Conservation (phyloP, 2,329 filamentous ascomycete genomes). For the Penicillium aurantiogriseum region DNA sequence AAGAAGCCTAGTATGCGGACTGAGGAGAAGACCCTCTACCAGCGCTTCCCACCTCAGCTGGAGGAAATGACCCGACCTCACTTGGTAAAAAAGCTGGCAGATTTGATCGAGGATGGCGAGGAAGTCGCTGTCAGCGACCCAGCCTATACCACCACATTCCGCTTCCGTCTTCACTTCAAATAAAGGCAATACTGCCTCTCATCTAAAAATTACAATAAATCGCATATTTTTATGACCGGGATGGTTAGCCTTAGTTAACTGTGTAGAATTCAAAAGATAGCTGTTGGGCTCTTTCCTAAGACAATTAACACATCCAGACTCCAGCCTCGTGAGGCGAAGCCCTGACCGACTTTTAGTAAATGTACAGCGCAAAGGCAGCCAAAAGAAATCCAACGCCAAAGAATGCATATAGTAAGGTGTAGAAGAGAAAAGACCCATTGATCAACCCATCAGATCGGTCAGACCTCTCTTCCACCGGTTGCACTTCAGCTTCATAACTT, state of each 20-base stretch:
- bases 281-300: slow-evolving; percentile 27
- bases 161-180: slow-evolving; percentile 56
- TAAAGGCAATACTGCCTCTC: slow-evolving; percentile 1
- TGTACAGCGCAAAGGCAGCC: slow-evolving; percentile 35
- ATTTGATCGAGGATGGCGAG: slow-evolving; percentile 76
- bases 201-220: slow-evolving; percentile 5
- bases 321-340: slow-evolving; percentile 33
- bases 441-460: slow-evolving; percentile 43
- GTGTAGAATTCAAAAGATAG: slow-evolving; percentile 24
- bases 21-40: slow-evolving; percentile 83
- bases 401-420: slow-evolving; percentile 36
- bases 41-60: slow-evolving; percentile 76
- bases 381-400: slow-evolving; percentile 39
- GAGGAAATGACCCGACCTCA: slow-evolving; percentile 84
- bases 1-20: slow-evolving; percentile 87
- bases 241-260: slow-evolving; percentile 14
- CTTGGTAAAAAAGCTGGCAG: slow-evolving; percentile 70
- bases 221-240: slow-evolving; percentile 6
- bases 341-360: slow-evolving; percentile 34
- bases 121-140: slow-evolving; percentile 91
- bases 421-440: slow-evolving; percentile 11
- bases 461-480: slow-evolving; percentile 46
- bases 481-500: slow-evolving; percentile 82
- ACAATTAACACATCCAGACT: slow-evolving; percentile 32
- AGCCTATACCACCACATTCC: slow-evolving; percentile 74